phyloP scores from a whole-genome alignment of 2,329 filamentous ascomycete species.

The Rutstroemia sydowiana region DNA sequence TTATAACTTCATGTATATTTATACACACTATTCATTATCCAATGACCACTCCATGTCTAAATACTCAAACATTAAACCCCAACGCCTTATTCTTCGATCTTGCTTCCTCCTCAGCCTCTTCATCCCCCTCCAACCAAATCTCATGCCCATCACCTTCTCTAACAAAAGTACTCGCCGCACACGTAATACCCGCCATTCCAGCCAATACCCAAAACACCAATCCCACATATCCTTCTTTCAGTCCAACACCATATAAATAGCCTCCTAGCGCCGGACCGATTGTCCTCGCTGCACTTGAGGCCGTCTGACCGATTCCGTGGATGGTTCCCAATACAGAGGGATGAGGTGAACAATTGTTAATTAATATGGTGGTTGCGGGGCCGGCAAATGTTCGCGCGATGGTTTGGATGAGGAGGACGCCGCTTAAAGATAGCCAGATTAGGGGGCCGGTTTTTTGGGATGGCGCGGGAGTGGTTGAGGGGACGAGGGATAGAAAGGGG shows the following conservation, averaged over 20 bases:
- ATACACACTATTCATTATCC: background rate
- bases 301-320: constrained; percentile 50
- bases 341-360: constrained; percentile 53
- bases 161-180: constrained; percentile 46
- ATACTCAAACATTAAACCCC: constrained; percentile 4
- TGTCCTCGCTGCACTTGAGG: constrained; percentile 50
- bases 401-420: constrained; percentile 56
- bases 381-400: constrained; percentile 55
- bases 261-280: constrained; percentile 55
- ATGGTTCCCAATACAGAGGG: constrained; percentile 51
- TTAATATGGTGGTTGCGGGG: constrained; percentile 21
- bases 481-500: constrained; percentile 65
- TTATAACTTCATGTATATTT: background rate
- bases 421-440: constrained; percentile 23
- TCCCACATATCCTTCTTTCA: constrained; percentile 50
- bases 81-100: constrained; percentile 18
- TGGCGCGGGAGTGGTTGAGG: constrained; percentile 30
- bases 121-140: constrained; percentile 56
- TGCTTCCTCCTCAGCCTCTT: constrained; percentile 35
- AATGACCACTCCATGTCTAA: background rate
- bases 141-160: constrained; percentile 58
- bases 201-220: constrained; percentile 37
- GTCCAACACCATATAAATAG: constrained; percentile 50
- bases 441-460: constrained; percentile 23
- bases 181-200: constrained; percentile 43